A percentile compares a stretch with the other conserved stretches of the same genome.
These are phyloP conservation scores for Fomitopsis pinicola DNA, from an alignment of 1,284 basidiomycete species.

Conservation along the genomic window DNA sequence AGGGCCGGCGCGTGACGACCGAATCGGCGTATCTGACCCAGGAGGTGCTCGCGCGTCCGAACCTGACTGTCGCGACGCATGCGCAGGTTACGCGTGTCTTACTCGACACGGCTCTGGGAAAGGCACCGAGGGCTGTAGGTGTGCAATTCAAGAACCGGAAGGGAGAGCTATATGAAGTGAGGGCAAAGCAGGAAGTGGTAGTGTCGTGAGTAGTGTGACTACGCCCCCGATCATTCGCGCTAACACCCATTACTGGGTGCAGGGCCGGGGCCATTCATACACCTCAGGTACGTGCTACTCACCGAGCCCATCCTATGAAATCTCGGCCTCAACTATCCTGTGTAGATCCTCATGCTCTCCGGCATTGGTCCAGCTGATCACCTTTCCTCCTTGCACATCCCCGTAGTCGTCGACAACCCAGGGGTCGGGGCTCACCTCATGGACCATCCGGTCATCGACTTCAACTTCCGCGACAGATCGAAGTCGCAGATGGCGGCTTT, in stretches of 20 bases:
- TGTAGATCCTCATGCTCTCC: constrained; percentile 64
- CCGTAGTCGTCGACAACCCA: constrained; percentile 48
- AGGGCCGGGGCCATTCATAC: constrained; percentile 64
- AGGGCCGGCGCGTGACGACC: constrained; percentile 49
- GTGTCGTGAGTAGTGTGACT: constrained; percentile 42
- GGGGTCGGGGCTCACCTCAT: constrained; percentile 57
- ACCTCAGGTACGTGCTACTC: constrained; percentile 41
- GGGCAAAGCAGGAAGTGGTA: constrained; percentile 55
- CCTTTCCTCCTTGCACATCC: constrained; percentile 44
- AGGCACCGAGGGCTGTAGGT: constrained; percentile 46
- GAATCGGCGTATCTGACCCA: constrained; percentile 63
- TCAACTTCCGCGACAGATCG: constrained; percentile 47
- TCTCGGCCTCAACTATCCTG: neutral
- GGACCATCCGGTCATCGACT: constrained; percentile 51
- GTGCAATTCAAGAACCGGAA: constrained; percentile 49
- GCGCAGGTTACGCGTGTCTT: constrained; percentile 52
- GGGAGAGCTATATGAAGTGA: constrained; percentile 37
- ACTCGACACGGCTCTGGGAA: constrained; percentile 41
- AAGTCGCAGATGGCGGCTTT: constrained; percentile 18
- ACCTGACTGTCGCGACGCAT: constrained; percentile 53
- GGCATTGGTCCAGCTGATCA: constrained; percentile 60
- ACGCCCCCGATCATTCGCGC: neutral
- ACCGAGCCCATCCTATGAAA: neutral
- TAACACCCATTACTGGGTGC: neutral
- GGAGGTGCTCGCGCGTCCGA: constrained; percentile 54